Base-by-base conservation (phyloP, 2,329 filamentous ascomycete genomes). In the Verticillium dahliae region DNA sequence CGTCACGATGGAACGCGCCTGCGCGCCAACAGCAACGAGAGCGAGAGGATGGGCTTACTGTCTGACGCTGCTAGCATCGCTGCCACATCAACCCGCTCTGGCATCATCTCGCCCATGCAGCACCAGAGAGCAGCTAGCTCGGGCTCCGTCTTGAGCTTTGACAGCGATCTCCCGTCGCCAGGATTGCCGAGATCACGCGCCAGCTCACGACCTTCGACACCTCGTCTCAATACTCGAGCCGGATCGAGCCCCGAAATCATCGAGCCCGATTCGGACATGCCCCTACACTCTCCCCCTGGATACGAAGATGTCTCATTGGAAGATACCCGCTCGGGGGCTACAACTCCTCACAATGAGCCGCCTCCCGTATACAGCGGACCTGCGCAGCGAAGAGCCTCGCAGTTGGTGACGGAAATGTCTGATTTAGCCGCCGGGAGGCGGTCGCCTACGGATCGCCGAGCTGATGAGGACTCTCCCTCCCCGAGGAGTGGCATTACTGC, bases 1-100 rank as follows among this genome's bases (percentile, higher is more conserved):
- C 81, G 89, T 55, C 90, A 90, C 68, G 91, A 95, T 68, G 91
- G 91, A 58, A 91, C 89, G 1, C 80, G 91, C 56, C 75, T 95
- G 34, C 83, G 91, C 35, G 89, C 88, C 39, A 89, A 87, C 69
- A 92, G 89, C 65, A 81, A 80, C 18, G 90, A 92, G 67, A 91
- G 87, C 68, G 90, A 94, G 70, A 80, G 86, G 35, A 78, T 88
- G 54, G 90, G 90, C 1, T 76, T 94, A 9, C 79, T 94, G 13
- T 90, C 88, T 38, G 87, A 89, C 65, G 86, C 89, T 1, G 90
- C 89, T 2, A 87, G 84, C 67, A 88, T 91, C 55, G 75, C 76
- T 31, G 64, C 67, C 67, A 67, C 70, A 61, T 75, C 74, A 63
- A 70, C 71, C 65, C 71, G 69, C 55, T 68, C 73, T 35, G 63